These are phyloP conservation scores for Jatropha curcas DNA, from an alignment of 345 rosid genomes.

Conservation along the genomic window DNA sequence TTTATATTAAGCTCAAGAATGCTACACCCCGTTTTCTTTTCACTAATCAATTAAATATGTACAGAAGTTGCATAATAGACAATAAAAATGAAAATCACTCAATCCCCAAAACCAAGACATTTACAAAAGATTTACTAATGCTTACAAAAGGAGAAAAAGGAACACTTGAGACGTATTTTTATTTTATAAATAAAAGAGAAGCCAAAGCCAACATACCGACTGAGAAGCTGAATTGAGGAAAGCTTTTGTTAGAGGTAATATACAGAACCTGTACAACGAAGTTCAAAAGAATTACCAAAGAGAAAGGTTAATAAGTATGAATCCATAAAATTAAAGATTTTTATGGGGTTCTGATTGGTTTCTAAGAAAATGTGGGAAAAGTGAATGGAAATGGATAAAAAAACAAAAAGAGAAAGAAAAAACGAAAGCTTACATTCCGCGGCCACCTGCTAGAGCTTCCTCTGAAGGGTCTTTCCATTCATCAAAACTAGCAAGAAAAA, in stretches of 20 bases:
- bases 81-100: background rate
- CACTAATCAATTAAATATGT: background rate
- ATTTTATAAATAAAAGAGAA: background rate
- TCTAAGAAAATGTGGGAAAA: background rate
- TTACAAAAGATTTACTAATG: background rate
- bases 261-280: constrained; percentile 52
- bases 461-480: constrained; percentile 75
- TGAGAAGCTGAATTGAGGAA: constrained; percentile 42
- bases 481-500: constrained; percentile 40
- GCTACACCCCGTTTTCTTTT: too few species aligned
- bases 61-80: background rate
- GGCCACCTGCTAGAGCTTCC: constrained; percentile 72
- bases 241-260: constrained; percentile 53
- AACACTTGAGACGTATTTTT: too few species aligned
- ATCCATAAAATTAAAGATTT: too few species aligned
- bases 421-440: constrained; percentile 61
- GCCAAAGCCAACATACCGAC: constrained; percentile 40
- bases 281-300: background rate
- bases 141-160: too few species aligned
- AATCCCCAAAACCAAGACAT: background rate
- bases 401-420: too few species aligned
- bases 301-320: background rate
- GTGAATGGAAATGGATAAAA: background rate
- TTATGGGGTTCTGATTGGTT: background rate
- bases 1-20: too few species aligned